These are phyloP conservation scores for Stevia rebaudiana DNA, from an alignment of 140 eudicot species.

Conservation along the genomic window DNA sequence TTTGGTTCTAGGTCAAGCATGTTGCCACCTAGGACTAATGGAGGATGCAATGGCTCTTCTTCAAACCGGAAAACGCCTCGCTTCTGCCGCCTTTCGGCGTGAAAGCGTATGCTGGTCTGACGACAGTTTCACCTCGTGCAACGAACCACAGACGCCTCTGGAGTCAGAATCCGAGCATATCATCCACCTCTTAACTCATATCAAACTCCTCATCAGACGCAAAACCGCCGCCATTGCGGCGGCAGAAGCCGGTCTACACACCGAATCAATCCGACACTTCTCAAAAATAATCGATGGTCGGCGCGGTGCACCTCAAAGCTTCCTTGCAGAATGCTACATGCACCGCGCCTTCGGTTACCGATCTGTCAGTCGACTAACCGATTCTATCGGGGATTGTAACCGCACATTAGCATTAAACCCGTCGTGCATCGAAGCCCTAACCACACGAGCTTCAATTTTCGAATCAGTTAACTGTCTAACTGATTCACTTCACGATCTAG, in stretches of 20 bases:
- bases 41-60: slow-evolving; percentile 85
- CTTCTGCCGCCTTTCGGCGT: slow-evolving; percentile 79
- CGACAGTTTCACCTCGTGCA: slow-evolving; percentile 50
- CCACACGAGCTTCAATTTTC: slow-evolving; percentile 52
- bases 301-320: slow-evolving; percentile 72
- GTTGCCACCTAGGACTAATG: slow-evolving; percentile 77
- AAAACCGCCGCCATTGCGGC: slow-evolving; percentile 37
- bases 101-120: slow-evolving; percentile 72
- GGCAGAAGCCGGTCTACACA: slow-evolving; percentile 71
- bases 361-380: slow-evolving; percentile 59
- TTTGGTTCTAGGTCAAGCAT: slow-evolving; percentile 75
- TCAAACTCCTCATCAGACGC: neutral
- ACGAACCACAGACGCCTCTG: slow-evolving; percentile 37
- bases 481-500: slow-evolving; percentile 78
- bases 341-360: slow-evolving; percentile 55
- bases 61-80: slow-evolving; percentile 80
- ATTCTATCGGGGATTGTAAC: slow-evolving; percentile 68
- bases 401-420: slow-evolving; percentile 63
- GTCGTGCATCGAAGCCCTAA: slow-evolving; percentile 52
- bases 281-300: slow-evolving; percentile 80
- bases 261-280: slow-evolving; percentile 77
- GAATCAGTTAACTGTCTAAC: slow-evolving; percentile 68
- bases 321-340: slow-evolving; percentile 74
- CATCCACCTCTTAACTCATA: neutral
- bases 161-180: slow-evolving; percentile 42